Base-by-base conservation (phyloP, 345 rosid species). In the Erysimum cheiranthoides region DNA sequence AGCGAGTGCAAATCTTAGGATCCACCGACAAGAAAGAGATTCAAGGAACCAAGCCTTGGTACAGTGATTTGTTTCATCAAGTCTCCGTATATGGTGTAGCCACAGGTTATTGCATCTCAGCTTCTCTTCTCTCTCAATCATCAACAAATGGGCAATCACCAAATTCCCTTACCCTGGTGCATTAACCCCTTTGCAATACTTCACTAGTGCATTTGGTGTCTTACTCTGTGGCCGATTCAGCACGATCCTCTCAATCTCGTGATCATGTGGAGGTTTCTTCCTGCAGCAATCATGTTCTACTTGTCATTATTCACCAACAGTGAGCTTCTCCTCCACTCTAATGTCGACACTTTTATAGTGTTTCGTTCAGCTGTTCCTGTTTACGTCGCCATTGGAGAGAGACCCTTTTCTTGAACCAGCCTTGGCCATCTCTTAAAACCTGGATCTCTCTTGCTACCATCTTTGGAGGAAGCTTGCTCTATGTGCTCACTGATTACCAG, bases 241-340 rank as follows among this genome's bases (percentile, higher is more conserved):
- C 90, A 88, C 7, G 95, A 94, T 62, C 69, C 74, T 0, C 88
- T 91, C 47, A 85, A 80, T 65, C 89, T 85, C 42, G 21, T 85
- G 70, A 91, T 96, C 35, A 88, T 91, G 90, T 91, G 96, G 97
- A 89, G 87, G 79, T 93, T 93, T 83, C 85, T 91, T 50, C 98
- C 97, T 1, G 96, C 96, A 16, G 93, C 96, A 14, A 81, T 87
- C 67, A 88, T 91, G 73, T 91, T 93, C 70, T 91, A 93, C 60
- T 81, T 91, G 59, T 88, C 96, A 5, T 88, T 91, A 16, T 93
- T 93, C 82, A 93, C 96, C 71, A 91, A 89, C 75, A 91, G 94
- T 40, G 96, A 93, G 87, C 96, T 93, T 70, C 87, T 87, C 21
- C 89, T 93, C 49, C 97, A 91, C 80, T 95, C 97, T 61, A 91